Conservation (phyloP, 2,329 filamentous ascomycete species). For the Exophiala aquamarina region DNA sequence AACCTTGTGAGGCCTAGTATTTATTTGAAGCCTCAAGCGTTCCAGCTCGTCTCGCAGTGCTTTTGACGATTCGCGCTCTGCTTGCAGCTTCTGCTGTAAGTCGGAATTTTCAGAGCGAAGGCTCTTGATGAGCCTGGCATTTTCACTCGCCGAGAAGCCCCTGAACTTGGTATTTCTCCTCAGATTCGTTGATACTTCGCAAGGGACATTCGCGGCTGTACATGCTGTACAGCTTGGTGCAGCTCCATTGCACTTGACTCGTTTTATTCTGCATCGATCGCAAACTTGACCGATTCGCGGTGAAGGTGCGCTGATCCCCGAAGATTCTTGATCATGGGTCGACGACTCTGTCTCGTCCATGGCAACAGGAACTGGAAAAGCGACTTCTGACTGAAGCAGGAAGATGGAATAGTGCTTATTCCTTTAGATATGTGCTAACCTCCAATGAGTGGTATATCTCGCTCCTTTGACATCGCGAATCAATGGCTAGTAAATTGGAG, state of each 20-base stretch:
- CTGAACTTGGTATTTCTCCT: background rate
- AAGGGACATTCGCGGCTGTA: background rate
- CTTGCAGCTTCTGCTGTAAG: background rate
- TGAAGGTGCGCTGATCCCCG: too few relatives aligned
- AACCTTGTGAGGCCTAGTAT: background rate
- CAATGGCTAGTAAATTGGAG: too few relatives aligned
- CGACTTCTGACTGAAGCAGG: too few relatives aligned
- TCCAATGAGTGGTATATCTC: too few relatives aligned
- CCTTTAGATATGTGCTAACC: too few relatives aligned
- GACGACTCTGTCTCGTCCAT: too few relatives aligned
- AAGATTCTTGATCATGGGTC: too few relatives aligned
- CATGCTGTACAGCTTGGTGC: background rate
- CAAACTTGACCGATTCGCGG: background rate
- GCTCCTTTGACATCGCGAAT: too few relatives aligned
- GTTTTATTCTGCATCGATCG: background rate
- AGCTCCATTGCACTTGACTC: slow-evolving; percentile 1
- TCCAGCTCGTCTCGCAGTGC: background rate
- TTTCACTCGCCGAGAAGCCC: background rate
- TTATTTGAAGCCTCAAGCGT: background rate
- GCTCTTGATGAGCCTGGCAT: background rate
- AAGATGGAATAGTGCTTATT: too few relatives aligned
- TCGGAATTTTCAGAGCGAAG: background rate
- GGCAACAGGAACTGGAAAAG: too few relatives aligned
- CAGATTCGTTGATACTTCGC: background rate
- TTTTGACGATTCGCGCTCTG: background rate